Conservation (phyloP, 306 rosid species). For the Cicer pinnatifidum region DNA sequence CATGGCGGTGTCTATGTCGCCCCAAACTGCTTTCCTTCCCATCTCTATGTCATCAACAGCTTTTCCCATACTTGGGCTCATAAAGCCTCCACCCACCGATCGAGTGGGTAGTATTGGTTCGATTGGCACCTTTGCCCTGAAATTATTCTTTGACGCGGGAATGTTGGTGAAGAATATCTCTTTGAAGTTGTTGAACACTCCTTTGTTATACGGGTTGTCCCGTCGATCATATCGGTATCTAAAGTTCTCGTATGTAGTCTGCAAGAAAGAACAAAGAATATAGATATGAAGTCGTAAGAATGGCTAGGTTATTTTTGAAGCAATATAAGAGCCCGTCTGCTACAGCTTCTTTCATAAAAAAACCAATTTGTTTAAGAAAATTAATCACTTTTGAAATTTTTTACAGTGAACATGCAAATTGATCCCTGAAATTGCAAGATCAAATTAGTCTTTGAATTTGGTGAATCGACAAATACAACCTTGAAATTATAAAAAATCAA, state of each 20-base stretch:
- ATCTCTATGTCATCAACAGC: constrained; percentile 94
- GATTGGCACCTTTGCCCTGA: constrained; percentile 81
- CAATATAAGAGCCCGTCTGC: neutral
- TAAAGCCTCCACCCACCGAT: constrained; percentile 79
- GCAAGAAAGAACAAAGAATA: constrained; percentile 53
- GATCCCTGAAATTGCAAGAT: too few species aligned
- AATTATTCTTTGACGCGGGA: constrained; percentile 75
- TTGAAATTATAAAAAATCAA: too few species aligned
- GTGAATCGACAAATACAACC: too few species aligned
- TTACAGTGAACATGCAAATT: too few species aligned
- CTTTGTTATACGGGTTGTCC: constrained; percentile 79
- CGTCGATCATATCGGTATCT: constrained; percentile 88
- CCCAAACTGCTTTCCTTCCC: constrained; percentile 91
- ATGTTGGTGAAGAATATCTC: constrained; percentile 81
- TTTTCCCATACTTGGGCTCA: constrained; percentile 97
- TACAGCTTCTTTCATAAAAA: too few species aligned
- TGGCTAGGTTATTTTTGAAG: neutral
- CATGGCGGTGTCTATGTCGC: constrained; percentile 63
- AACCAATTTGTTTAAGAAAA: too few species aligned
- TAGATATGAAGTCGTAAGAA: constrained; percentile 4
- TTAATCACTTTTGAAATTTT: too few species aligned
- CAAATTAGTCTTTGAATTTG: too few species aligned
- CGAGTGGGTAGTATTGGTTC: constrained; percentile 73
- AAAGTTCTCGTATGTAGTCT: constrained; percentile 95
- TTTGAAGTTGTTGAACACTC: constrained; percentile 70